Evolutionary conservation across 306 rosid species (phyloP).

Genomic region (Lathyrus tuberosus): DNA sequence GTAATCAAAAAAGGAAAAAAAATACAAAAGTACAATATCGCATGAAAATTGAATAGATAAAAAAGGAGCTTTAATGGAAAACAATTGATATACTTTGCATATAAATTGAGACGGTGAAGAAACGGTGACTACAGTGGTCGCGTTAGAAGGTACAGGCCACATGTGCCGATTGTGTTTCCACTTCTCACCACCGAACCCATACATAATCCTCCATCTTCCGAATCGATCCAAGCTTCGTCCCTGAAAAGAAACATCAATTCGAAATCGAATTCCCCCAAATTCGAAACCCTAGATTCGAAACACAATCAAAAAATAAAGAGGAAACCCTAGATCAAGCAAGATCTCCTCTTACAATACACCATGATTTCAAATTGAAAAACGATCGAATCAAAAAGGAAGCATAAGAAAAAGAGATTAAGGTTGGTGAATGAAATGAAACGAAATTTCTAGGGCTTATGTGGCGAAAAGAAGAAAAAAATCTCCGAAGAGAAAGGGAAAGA

Average conservation of each 20-base stretch:
- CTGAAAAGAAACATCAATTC: slow-evolving; percentile 90
- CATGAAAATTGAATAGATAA: neutral
- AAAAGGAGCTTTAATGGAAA: neutral
- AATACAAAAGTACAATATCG: neutral
- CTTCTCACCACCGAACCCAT: slow-evolving; percentile 86
- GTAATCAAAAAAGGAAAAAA: neutral
- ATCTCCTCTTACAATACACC: slow-evolving; percentile 48
- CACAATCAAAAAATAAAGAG: slow-evolving; percentile 15
- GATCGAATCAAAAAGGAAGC: slow-evolving; percentile 4
- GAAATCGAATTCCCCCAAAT: slow-evolving; percentile 54
- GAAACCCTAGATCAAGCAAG: slow-evolving; percentile 71
- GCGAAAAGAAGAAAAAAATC: neutral
- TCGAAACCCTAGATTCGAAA: slow-evolving; percentile 41
- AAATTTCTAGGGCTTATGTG: slow-evolving; percentile 58
- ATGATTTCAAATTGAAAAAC: neutral
- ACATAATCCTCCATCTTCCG: slow-evolving; percentile 90
- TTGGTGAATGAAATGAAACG: neutral
- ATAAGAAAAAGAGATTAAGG: neutral
- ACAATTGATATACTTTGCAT: slow-evolving; percentile 57
- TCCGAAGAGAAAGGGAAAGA: slow-evolving; percentile 21
- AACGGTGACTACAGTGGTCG: slow-evolving; percentile 81
- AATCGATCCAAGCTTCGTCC: slow-evolving; percentile 71
- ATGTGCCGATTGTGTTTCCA: slow-evolving; percentile 94
- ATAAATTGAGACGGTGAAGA: slow-evolving; percentile 61
- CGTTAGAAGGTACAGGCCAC: slow-evolving; percentile 93